Conservation (phyloP, 768 basidiomycete genomes). For the Lepiota subincarnata region DNA sequence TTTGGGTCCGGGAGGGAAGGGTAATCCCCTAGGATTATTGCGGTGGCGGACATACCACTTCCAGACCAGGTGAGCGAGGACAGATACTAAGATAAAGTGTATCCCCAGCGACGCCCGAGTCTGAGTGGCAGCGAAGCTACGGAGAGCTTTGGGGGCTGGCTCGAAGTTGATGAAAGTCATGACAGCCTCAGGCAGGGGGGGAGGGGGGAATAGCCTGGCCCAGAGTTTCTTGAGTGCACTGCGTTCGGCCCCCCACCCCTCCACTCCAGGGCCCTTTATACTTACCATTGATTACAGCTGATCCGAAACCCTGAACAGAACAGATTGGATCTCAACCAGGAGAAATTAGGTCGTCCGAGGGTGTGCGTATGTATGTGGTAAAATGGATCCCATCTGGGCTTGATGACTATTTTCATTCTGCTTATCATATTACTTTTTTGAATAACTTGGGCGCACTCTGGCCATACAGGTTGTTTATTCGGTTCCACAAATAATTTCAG, state of each 20-base stretch:
- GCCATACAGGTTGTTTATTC: neutral
- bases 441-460: neutral
- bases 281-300: neutral
- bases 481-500: neutral
- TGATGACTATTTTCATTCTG: neutral
- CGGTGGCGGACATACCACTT: constrained; percentile 9
- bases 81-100: neutral
- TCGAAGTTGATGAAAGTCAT: neutral
- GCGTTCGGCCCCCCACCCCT: neutral
- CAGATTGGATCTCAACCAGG: neutral
- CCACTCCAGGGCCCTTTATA: neutral
- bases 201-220: neutral
- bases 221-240: neutral
- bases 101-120: constrained; percentile 7
- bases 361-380: neutral
- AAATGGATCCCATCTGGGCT: neutral
- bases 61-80: constrained; percentile 4
- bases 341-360: neutral
- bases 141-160: neutral
- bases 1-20: constrained; percentile 52
- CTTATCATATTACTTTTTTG: neutral
- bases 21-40: constrained; percentile 25
- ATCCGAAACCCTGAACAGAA: neutral
- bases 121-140: constrained; percentile 1
- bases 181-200: neutral